Conservation (phyloP, 2,329 filamentous ascomycete species). For the Colletotrichum chrysophilum region DNA sequence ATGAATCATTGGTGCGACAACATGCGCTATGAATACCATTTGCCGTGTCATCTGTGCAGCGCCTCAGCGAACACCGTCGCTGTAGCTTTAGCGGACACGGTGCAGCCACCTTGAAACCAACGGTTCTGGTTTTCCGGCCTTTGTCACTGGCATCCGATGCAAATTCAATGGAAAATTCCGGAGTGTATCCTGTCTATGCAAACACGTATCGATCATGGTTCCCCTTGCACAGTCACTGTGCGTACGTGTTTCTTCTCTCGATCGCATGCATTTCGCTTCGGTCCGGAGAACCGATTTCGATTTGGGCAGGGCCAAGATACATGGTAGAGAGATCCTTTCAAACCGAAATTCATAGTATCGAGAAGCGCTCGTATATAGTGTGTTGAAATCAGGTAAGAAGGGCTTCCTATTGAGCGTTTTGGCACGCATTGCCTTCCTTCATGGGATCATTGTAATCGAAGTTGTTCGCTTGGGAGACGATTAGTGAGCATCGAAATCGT, state of each 20-base stretch:
- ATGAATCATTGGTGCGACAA: background rate
- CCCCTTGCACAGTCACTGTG: background rate
- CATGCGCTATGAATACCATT: background rate
- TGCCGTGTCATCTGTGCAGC: background rate
- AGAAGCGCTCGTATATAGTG: background rate
- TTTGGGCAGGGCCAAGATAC: background rate
- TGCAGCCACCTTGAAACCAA: background rate
- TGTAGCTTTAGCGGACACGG: background rate
- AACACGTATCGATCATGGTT: background rate
- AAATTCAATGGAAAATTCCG: background rate
- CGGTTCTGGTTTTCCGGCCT: background rate
- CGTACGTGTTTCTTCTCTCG: accelerated
- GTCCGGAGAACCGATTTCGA: background rate
- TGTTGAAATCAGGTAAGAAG: background rate
- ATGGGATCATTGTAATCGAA: background rate
- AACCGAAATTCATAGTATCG: background rate
- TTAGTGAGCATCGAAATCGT: background rate
- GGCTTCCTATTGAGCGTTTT: background rate
- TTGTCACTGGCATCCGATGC: background rate
- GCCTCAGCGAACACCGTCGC: background rate
- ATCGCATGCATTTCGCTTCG: background rate
- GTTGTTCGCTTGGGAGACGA: background rate
- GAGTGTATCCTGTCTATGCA: background rate
- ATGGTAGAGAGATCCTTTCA: background rate
- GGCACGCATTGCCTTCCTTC: background rate